Evolutionary conservation across 768 basidiomycete species (phyloP), one percentile per base, ranked within the genome.

Genomic region (Trametopsis cervina): DNA sequence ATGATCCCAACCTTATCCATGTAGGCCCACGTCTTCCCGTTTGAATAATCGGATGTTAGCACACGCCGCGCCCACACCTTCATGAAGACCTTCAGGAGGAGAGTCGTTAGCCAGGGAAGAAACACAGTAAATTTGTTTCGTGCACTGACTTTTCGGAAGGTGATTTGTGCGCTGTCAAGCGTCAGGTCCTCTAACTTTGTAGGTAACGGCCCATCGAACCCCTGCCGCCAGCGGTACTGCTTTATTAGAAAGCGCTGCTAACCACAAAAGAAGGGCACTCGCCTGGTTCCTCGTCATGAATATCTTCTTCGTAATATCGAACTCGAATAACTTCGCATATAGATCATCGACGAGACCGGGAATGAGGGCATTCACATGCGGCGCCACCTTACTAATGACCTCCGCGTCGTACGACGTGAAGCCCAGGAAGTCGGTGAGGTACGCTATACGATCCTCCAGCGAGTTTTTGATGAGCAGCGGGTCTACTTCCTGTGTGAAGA

Each of bases 1-100:
- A 75, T 75, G 37, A 71, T 55, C 2, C 71, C 74, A 27, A 76
- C 75, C 52, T 72, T 74, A 53, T 63, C 60, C 62, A 64, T 62
- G 49, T 74, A 75, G 35, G 71, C 69, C 73, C 72, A 75, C 7
- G 66, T 69, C 45, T 65, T 63, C 2, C 60, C 58, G 21, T 67
- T 63, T 0, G 66, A 59, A 51, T 74, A 76, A 55, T 76, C 71
- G 55, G 74, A 62, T 5, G 73, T 69, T 18, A 75, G 49, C 23
- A 66, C 63, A 1, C 60, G 61, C 3, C 65, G 60, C 23, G 61
- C 61, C 65, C 65, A 66, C 5, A 62, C 55, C 41, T 63, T 63
- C 65, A 66, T 64, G 50, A 66, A 66, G 21, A 65, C 63, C 65
- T 66, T 42, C 38, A 42, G 23, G n/a, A n/a, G n/a, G n/a, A n/a